These are phyloP conservation scores for Talaromyces sp. DNA, from an alignment of 2,329 filamentous ascomycete species.

Conservation along the genomic window DNA sequence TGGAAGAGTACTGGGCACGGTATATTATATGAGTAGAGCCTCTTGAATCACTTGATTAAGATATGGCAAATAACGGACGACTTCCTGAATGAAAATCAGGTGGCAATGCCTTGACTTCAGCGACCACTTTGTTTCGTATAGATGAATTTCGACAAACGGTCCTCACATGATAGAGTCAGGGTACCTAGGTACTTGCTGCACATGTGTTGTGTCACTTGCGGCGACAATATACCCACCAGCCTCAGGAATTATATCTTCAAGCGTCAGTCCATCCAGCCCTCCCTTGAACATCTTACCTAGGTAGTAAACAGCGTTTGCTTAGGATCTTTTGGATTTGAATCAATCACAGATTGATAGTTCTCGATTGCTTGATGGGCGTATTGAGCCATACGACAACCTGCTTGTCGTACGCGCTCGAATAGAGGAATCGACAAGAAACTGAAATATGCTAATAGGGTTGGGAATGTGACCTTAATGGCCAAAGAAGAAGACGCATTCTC, in stretches of 20 bases:
- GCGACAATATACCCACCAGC: constrained; percentile 46
- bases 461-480: constrained; percentile 20
- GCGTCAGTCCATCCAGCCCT: constrained; percentile 19
- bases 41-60: constrained; percentile 56
- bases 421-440: constrained; percentile 21
- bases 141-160: constrained; percentile 20
- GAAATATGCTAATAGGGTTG: constrained; percentile 20
- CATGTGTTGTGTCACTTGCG: constrained; percentile 51
- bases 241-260: constrained; percentile 36
- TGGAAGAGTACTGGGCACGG: constrained; percentile 53
- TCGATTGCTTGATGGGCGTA: constrained; percentile 25
- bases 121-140: constrained; percentile 43
- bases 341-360: constrained; percentile 21
- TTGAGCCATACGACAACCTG: constrained; percentile 18
- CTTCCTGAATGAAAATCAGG: constrained; percentile 36
- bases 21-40: constrained; percentile 52
- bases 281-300: constrained; percentile 34
- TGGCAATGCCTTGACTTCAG: constrained; percentile 41
- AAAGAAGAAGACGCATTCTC: constrained; percentile 5
- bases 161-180: constrained; percentile 49
- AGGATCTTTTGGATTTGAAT: constrained; percentile 18
- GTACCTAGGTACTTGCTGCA: constrained; percentile 43
- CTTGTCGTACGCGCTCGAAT: constrained; percentile 19
- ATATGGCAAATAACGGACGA: constrained; percentile 48
- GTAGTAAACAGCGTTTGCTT: constrained; percentile 37